Evolutionary conservation across 306 rosid species (phyloP).

Genomic region (Cucurbita argyrosperma): DNA sequence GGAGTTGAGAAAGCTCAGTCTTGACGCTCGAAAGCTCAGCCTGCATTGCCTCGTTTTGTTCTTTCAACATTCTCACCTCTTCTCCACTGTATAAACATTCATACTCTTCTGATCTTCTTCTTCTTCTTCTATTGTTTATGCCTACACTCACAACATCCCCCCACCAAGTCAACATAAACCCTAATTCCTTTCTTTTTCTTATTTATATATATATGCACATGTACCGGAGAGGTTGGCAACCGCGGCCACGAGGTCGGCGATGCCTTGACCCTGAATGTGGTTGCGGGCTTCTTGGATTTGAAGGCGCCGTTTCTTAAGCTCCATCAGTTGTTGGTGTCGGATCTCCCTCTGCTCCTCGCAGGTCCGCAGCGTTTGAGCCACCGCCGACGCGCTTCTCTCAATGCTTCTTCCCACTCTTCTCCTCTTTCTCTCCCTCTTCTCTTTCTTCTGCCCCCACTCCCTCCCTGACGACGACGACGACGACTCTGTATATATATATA

Average conservation of each 20-base stretch:
- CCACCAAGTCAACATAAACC: not conserved
- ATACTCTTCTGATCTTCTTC: not conserved
- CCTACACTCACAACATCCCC: not conserved
- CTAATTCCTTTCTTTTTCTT: not conserved
- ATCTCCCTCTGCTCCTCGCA: conserved; percentile 45
- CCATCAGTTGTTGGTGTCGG: conserved; percentile 36
- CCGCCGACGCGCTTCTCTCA: conserved; percentile 29
- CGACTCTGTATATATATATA: conserved; percentile 16
- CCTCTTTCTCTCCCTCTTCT: conserved; percentile 21
- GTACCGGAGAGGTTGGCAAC: conserved; percentile 34
- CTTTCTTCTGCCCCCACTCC: conserved; percentile 24
- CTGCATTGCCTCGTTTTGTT: conserved; percentile 5
- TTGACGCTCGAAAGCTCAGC: not conserved
- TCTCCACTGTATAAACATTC: conserved; percentile 3
- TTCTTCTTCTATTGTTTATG: not conserved
- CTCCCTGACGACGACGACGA: conserved; percentile 15
- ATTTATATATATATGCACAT: not conserved
- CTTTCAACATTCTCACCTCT: not conserved
- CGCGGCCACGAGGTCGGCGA: conserved; percentile 30
- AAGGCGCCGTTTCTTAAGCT: conserved; percentile 25
- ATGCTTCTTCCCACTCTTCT: conserved; percentile 45
- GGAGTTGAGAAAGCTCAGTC: not conserved
- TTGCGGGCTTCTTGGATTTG: conserved; percentile 35
- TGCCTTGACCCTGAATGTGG: conserved; percentile 38
- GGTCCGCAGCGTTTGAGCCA: conserved; percentile 26